phyloP scores from a whole-genome alignment of 306 rosid species.

The Geum urbanum region DNA sequence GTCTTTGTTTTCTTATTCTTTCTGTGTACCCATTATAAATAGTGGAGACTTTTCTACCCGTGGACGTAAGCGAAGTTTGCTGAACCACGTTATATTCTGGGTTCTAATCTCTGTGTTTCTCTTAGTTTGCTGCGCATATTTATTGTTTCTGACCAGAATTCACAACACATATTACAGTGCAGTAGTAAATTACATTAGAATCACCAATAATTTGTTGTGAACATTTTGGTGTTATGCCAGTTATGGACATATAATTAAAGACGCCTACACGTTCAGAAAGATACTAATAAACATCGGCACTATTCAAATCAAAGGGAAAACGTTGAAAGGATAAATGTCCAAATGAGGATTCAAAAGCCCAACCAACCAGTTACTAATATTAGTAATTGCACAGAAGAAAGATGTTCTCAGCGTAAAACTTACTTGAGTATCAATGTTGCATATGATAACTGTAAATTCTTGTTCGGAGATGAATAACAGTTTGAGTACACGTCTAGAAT shows the following conservation, averaged over 20 bases:
- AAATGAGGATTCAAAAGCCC: not conserved
- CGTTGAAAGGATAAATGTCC: not conserved
- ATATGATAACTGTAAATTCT: slow-evolving; percentile 68
- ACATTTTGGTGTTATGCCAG: too few species aligned
- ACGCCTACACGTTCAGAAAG: not conserved
- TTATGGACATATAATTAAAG: not conserved
- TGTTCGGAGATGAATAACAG: slow-evolving; percentile 71
- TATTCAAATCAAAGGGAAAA: not conserved
- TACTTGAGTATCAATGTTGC: slow-evolving; percentile 90
- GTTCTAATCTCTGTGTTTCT: too few species aligned
- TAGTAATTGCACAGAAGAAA: not conserved
- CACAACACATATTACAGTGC: too few species aligned
- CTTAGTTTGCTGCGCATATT: too few species aligned
- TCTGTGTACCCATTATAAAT: too few species aligned
- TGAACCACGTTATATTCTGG: too few species aligned
- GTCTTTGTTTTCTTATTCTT: too few species aligned
- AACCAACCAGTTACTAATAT: not conserved
- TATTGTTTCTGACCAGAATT: too few species aligned
- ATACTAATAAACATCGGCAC: not conserved
- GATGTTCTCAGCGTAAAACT: slow-evolving; percentile 25
- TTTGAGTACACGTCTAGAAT: slow-evolving; percentile 83
- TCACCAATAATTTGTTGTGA: too few species aligned
- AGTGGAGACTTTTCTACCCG: too few species aligned
- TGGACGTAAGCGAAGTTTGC: too few species aligned
- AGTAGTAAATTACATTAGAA: too few species aligned